Base-by-base conservation (phyloP, 2,329 filamentous ascomycete genomes). In the Epichloe amarillans region DNA sequence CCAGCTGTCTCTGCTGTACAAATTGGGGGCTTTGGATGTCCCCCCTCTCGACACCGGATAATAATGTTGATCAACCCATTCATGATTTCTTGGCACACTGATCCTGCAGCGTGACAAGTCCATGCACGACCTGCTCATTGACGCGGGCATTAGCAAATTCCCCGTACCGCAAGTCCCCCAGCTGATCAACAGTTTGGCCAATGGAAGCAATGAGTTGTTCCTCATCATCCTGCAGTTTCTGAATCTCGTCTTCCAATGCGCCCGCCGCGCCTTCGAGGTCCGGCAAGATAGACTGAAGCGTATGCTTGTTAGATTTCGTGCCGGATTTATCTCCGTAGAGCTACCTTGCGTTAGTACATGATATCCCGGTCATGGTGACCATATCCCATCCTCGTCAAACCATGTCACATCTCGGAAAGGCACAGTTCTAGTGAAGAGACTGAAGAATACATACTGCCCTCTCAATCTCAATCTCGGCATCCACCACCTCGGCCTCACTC, bases 141-240 rank as follows among this genome's bases (percentile, higher is more conserved):
- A 90, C 67, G 53, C 80, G 73, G 21, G 73, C 65, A 55, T 86
- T 84, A 37, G 78, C 74, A 52, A 93, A 76, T 50, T 82, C 82
- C 38, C 89, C 88, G 60, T 93, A 91, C 44, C 86, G 81, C 50
- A 95, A 72, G 66, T 94, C 87, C 65, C 88, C 94, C 63, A 95
- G 70, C 46, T 78, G 80, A 35, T 84, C 84, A 15, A 93, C 76
- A 0, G 76, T 83, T 51, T 80, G 74, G 56, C 75, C 75, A 48
- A 93, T 75, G 11, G 79, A 76, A 4, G 75, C 71, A 5, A 85
- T 65, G 3, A 88, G 68, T 2, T 64, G 63, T 0, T 73, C 72
- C 49, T 84, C 80, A 57, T 91, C 83, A 36, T 76, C 70, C 57
- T 87, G 78, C 4, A 90, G 71, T 39, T 70, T 72, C 52, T 73